phyloP scores from a whole-genome alignment of 345 rosid genomes.

The Citrus medica region DNA sequence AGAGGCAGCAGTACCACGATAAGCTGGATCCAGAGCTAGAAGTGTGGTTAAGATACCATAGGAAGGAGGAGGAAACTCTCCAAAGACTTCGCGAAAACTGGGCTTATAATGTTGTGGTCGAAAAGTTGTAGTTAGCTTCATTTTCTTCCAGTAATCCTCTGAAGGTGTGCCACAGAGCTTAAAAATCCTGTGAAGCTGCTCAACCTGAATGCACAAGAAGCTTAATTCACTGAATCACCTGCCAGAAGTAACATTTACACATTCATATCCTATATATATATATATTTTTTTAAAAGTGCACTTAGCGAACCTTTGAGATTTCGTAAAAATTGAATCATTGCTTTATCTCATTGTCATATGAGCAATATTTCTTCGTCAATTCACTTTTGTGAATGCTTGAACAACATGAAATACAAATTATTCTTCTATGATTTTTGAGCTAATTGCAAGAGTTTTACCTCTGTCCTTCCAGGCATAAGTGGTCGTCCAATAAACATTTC shows the following conservation, averaged over 20 bases:
- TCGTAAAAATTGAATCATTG: not conserved
- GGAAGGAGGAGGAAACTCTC: conserved; percentile 57
- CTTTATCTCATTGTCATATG: not conserved
- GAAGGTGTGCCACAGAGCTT: conserved; percentile 85
- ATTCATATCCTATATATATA: not conserved
- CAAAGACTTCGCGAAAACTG: conserved; percentile 59
- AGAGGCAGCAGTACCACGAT: conserved; percentile 70
- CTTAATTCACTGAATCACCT: conserved; percentile 18
- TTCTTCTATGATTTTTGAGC: not conserved
- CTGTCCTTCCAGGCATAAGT: conserved; percentile 86
- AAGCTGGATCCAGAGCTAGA: conserved; percentile 63
- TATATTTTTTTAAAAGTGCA: too few species aligned
- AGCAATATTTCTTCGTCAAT: not conserved
- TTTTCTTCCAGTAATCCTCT: conserved; percentile 77
- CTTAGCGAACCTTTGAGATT: not conserved
- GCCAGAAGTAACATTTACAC: conserved; percentile 3
- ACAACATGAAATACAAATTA: not conserved
- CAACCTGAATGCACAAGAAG: conserved; percentile 48
- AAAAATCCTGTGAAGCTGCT: conserved; percentile 88
- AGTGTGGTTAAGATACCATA: conserved; percentile 49
- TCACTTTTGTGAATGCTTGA: not conserved
- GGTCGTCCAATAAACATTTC: conserved; percentile 84
- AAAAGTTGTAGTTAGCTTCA: conserved; percentile 65
- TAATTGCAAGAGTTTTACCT: conserved; percentile 37
- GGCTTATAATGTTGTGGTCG: conserved; percentile 68